Conservation (phyloP, 441 rosid genomes). For the Eugenia klotzschiana region DNA sequence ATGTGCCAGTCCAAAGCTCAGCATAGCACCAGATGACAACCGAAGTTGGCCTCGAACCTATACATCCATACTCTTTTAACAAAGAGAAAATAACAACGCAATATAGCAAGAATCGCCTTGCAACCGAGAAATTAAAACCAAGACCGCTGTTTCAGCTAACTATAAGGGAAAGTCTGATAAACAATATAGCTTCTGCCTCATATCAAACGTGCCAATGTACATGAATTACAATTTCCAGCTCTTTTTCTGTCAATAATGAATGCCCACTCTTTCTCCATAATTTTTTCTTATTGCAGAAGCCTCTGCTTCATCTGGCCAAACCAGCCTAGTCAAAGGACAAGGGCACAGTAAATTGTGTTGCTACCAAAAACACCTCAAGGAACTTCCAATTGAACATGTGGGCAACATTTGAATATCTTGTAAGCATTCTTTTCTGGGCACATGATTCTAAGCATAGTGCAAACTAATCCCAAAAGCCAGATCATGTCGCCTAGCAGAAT, state of each 20-base stretch:
- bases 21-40: constrained; percentile 44
- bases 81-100: background rate
- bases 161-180: background rate
- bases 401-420: background rate
- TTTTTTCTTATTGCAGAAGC: background rate
- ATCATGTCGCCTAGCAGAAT: background rate
- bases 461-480: background rate
- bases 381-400: background rate
- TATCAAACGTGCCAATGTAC: background rate
- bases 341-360: background rate
- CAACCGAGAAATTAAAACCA: background rate
- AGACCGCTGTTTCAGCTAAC: background rate
- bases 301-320: background rate
- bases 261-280: background rate
- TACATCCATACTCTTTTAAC: background rate
- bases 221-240: background rate
- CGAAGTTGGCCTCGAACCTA: constrained; percentile 80
- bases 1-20: constrained; percentile 81
- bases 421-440: background rate
- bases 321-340: background rate
- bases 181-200: background rate
- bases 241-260: background rate
- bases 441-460: background rate
- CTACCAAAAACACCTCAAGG: background rate
- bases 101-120: background rate